phyloP scores from a whole-genome alignment of 1,284 basidiomycete species.

The Moniliella sp. region DNA sequence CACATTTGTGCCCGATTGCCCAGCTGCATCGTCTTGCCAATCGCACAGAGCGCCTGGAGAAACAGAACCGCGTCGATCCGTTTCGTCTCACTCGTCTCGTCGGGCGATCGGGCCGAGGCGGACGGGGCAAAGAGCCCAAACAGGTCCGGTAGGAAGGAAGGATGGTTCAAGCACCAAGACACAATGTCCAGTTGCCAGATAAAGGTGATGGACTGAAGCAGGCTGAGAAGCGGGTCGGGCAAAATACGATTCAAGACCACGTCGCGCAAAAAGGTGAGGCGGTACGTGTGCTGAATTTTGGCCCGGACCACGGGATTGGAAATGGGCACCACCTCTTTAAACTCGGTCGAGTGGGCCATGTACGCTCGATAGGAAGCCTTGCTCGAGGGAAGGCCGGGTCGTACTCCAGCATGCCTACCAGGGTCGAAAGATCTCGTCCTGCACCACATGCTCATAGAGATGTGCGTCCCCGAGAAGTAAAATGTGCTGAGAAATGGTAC shows the following conservation, averaged over 20 bases:
- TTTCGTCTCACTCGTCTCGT: too few relatives aligned
- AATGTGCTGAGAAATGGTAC: constrained; percentile 80
- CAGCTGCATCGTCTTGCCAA: constrained; percentile 89
- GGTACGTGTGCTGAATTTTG: constrained; percentile 82
- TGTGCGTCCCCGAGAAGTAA: constrained; percentile 80
- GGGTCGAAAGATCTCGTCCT: constrained; percentile 74
- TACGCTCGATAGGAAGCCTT: constrained; percentile 93
- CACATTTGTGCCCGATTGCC: constrained; percentile 65
- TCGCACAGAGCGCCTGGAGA: constrained; percentile 72
- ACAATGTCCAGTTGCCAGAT: constrained; percentile 99
- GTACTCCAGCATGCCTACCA: constrained; percentile 91
- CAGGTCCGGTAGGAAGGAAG: constrained; percentile 52
- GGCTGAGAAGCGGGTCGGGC: constrained; percentile 88
- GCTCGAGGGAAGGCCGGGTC: constrained; percentile 78
- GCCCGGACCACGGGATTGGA: constrained; percentile 19
- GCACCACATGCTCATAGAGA: constrained; percentile 80
- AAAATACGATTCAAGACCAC: constrained; percentile 80
- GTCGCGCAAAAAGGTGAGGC: constrained; percentile 86
- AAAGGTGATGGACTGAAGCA: constrained; percentile 86
- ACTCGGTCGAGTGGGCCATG: constrained; percentile 55
- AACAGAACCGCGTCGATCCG: constrained; percentile 40
- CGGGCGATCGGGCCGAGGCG: constrained; percentile 4
- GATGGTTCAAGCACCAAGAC: constrained; percentile 60
- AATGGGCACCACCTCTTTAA: constrained; percentile 36
- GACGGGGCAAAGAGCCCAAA: constrained; percentile 47